These are phyloP conservation scores for Venturiaceae sp. DNA, from an alignment of 2,329 filamentous ascomycete genomes.

Conservation along the genomic window DNA sequence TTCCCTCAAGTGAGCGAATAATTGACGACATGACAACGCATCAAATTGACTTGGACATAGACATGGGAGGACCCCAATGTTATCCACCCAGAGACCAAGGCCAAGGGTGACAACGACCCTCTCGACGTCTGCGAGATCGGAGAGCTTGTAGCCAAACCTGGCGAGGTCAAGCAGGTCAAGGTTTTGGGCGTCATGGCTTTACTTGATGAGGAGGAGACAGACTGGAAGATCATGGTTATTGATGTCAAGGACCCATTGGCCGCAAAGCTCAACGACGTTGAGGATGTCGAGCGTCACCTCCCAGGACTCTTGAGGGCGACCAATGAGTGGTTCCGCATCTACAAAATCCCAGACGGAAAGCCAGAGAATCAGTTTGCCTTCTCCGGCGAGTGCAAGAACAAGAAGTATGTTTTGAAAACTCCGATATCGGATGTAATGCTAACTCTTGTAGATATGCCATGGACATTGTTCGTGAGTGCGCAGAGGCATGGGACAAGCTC, in stretches of 20 bases:
- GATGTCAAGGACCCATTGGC: conserved; percentile 96
- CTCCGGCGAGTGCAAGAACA: conserved; percentile 99
- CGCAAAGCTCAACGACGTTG: conserved; percentile 92
- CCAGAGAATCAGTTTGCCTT: conserved; percentile 99
- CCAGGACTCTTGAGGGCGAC: conserved; percentile 93
- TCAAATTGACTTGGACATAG: conserved; percentile 36
- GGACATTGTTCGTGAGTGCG: conserved; percentile 91
- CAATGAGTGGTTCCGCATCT: conserved; percentile 99
- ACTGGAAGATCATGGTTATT: conserved; percentile 99
- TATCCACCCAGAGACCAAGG: conserved; percentile 97
- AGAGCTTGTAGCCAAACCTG: conserved; percentile 90
- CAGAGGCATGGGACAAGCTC: conserved; percentile 93
- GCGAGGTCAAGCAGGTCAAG: conserved; percentile 99
- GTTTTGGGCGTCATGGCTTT: conserved; percentile 98
- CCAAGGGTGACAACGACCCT: conserved; percentile 98
- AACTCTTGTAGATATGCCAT: conserved; percentile 61
- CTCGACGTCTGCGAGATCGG: conserved; percentile 99
- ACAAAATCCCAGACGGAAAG: conserved; percentile 99
- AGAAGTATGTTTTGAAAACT: conserved; percentile 51
- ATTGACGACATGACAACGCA: neutral
- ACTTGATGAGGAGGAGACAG: conserved; percentile 98
- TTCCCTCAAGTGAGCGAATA: conserved; percentile 74
- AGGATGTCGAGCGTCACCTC: conserved; percentile 97
- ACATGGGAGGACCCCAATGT: conserved; percentile 99
- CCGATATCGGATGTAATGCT: conserved; percentile 11